Conservation (phyloP, 169 alveolate genomes). For the Nephromyces sp. region DNA sequence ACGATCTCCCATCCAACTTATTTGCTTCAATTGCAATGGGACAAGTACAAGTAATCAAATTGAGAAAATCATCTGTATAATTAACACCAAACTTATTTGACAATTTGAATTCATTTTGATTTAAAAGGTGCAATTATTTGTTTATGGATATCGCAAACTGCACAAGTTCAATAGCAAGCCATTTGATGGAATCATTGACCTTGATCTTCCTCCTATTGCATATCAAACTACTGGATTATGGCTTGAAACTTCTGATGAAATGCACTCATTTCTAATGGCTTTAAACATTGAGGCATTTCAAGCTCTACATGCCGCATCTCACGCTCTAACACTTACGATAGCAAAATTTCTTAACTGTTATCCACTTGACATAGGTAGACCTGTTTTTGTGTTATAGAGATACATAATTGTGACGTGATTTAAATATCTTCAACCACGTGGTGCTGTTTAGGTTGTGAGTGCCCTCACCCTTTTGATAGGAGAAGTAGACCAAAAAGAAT, state of each 20-base stretch:
- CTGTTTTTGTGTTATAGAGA: no score
- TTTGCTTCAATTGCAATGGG: background rate
- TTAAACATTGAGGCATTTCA: background rate
- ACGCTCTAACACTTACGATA: background rate
- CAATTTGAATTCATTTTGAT: no score
- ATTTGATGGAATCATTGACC: background rate
- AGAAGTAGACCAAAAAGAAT: background rate
- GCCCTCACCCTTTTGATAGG: conserved; percentile 9
- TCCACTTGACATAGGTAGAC: background rate
- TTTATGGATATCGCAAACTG: conserved; percentile 4
- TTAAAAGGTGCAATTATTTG: background rate
- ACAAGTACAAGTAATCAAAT: background rate
- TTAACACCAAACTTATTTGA: no score
- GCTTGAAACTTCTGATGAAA: background rate
- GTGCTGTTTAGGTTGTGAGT: conserved; percentile 8
- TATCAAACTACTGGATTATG: background rate
- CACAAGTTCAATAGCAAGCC: background rate
- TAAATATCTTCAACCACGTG: no score
- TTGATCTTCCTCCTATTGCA: conserved; percentile 2
- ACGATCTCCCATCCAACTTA: background rate
- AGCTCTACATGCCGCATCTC: conserved; percentile 7
- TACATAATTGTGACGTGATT: no score
- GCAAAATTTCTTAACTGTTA: background rate
- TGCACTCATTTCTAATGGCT: background rate
- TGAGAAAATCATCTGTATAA: no score